Evolutionary conservation across 345 rosid species (phyloP), one percentile per base, ranked within the genome.

Genomic region (Isatis tinctoria): DNA sequence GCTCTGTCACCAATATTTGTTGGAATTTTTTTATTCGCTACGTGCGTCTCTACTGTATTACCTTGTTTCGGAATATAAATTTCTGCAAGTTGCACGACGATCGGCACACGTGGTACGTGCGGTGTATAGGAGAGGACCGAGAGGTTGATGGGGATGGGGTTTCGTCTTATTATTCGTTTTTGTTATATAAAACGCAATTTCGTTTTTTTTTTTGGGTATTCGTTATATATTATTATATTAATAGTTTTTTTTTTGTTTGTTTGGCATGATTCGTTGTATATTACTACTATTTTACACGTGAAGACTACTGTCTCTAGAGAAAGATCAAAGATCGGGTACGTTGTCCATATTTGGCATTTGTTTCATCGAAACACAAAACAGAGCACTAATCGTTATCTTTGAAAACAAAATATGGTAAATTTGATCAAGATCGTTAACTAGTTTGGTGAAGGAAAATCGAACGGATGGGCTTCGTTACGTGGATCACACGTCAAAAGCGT

Each of bases 61-160:
- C 60, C 35, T 30, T 52, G 53, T 22, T 70, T 60, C 6, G 44
- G 53, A 62, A 62, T 51, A 54, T 40, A 49, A 59, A 36, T 11
- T 49, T 39, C 45, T 39, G 37, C 79, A 75, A 68, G 74, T 75
- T 68, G 74, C 79, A 75, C 79, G 79, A 68, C 24, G 79, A 68
- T 44, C 74, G 35, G 62, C 70, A 75, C 79, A 75, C 79, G 74
- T 62, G 74, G 74, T 45, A 62, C 79, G 79, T 61, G 59, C 70
- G 64, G 64, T 75, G 24, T 65, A 75, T 75, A 33, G 12, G 41
- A 75, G 74, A n/a, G n/a, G n/a, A n/a, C n/a, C n/a, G n/a, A n/a
- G n/a, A 52, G 36, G 3, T 75, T 75, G 74, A 68, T 61, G 79
- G 52, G 33, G 74, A 75, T 68, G 39, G 13, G 27, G 17, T 27